These are phyloP conservation scores for Aspergillus sp. DNA, from an alignment of 2,329 filamentous ascomycete species.

Conservation along the genomic window DNA sequence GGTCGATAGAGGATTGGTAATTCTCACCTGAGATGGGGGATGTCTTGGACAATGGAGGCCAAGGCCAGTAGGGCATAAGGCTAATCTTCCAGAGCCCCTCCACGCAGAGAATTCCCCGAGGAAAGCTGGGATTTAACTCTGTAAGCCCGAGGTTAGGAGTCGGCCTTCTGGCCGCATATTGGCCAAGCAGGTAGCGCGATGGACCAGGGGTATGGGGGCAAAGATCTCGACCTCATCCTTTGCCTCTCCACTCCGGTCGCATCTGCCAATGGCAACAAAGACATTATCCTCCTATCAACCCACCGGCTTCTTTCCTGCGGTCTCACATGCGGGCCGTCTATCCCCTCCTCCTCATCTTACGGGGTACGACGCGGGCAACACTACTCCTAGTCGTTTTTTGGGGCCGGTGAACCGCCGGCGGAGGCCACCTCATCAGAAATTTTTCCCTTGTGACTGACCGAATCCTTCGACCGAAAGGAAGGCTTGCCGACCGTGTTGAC, in stretches of 20 bases:
- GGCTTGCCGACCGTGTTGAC: neutral
- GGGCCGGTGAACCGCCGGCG: neutral
- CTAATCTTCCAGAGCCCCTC: neutral
- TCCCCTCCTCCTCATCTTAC: neutral
- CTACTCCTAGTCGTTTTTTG: neutral
- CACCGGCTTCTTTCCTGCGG: neutral
- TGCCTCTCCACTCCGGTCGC: neutral
- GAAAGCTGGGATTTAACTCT: neutral
- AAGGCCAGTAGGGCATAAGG: neutral
- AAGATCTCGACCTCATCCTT: neutral
- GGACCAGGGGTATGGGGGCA: neutral
- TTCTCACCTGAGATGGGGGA: neutral
- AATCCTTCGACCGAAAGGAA: neutral
- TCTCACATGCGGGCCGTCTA: neutral
- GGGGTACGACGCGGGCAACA: neutral
- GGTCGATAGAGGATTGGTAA: neutral
- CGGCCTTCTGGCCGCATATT: neutral
- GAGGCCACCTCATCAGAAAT: neutral
- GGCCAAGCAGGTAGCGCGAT: neutral
- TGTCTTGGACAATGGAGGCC: neutral
- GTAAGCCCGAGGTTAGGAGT: neutral
- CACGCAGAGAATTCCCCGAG: neutral
- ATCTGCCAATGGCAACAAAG: neutral
- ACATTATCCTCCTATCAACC: neutral
- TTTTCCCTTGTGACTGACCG: neutral